Evolutionary conservation across 2,329 filamentous ascomycete genomes (phyloP).

Genomic region (Neopestalotiopsis sp.): DNA sequence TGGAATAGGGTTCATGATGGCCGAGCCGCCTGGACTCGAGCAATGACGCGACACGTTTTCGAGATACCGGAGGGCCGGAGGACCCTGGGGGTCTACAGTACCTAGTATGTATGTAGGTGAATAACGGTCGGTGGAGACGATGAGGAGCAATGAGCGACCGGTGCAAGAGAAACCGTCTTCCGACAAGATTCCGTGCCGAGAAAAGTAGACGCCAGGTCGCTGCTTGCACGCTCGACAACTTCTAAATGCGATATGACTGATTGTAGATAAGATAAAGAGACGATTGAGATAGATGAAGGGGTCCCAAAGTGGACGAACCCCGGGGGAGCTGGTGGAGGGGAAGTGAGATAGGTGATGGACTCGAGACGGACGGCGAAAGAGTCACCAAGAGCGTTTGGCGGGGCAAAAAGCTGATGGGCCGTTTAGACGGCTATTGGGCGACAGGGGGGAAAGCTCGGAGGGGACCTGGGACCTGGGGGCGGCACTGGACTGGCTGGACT

Average conservation of each 20-base stretch:
- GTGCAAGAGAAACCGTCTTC: background rate
- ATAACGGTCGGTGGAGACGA: background rate
- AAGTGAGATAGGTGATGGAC: conserved; percentile 20
- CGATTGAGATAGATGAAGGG: conserved; percentile 24
- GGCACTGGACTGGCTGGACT: background rate
- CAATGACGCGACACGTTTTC: conserved; percentile 2
- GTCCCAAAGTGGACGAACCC: conserved; percentile 36
- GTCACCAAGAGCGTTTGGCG: conserved; percentile 29
- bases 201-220: background rate
- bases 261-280: conserved; percentile 6
- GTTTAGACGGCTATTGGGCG: background rate
- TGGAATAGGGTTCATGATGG: conserved; percentile 40
- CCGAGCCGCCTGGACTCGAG: conserved; percentile 19
- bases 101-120: no score
- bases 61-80: conserved; percentile 6
- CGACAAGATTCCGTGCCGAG: background rate
- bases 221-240: background rate
- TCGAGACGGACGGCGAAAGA: conserved; percentile 21
- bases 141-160: background rate
- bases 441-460: conserved; percentile 5
- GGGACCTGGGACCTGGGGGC: background rate
- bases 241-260: background rate
- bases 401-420: conserved; percentile 24
- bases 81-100: background rate
- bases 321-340: conserved; percentile 25